Conservation (phyloP, 2,329 filamentous ascomycete species). For the Stagonosporopsis tanaceti region DNA sequence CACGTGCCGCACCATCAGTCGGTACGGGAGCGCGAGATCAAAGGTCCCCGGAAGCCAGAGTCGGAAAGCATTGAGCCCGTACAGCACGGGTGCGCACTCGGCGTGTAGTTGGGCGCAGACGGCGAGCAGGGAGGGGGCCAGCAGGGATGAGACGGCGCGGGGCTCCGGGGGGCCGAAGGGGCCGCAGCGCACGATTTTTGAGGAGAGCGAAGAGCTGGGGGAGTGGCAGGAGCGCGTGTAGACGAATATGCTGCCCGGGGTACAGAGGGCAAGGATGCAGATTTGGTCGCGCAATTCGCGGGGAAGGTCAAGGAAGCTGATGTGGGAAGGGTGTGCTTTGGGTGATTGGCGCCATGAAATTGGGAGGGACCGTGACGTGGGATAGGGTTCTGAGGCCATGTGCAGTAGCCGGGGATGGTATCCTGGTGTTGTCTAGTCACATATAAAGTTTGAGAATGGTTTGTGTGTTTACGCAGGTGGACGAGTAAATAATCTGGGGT, state of each 20-base stretch:
- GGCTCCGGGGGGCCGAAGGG: conserved; percentile 35
- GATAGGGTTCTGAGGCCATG: background rate
- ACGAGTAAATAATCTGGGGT: conserved; percentile 5
- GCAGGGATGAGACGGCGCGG: conserved; percentile 16
- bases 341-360: conserved; percentile 33
- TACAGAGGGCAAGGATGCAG: conserved; percentile 33
- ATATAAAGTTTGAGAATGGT: background rate
- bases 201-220: conserved; percentile 10
- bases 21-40: conserved; percentile 24
- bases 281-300: conserved; percentile 42
- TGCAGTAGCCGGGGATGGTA: background rate
- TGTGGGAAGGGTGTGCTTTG: conserved; percentile 20
- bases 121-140: background rate
- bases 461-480: background rate
- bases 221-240: conserved; percentile 30
- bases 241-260: conserved; percentile 40
- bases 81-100: conserved; percentile 57
- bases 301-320: conserved; percentile 43
- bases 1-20: conserved; percentile 32
- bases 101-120: conserved; percentile 46
- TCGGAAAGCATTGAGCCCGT: conserved; percentile 57
- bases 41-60: conserved; percentile 27
- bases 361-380: background rate
- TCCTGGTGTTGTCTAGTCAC: background rate
- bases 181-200: conserved; percentile 36